Evolutionary conservation across 2,329 filamentous ascomycete species (phyloP), one percentile per base, ranked within the genome.

Genomic region (Pestalotiopsis sp.): DNA sequence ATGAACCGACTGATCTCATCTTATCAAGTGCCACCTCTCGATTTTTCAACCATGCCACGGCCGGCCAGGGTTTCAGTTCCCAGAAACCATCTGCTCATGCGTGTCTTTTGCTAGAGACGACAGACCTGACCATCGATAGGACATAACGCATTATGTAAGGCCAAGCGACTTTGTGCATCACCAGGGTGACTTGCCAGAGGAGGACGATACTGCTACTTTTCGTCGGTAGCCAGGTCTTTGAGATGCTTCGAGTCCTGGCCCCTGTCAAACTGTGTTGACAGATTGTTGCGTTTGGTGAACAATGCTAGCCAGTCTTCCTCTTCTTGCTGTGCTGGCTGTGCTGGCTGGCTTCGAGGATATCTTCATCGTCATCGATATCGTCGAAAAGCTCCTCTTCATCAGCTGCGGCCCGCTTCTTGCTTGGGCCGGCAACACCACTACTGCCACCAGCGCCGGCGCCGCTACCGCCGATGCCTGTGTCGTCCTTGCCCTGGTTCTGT

Each of bases 361-460:
- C 69, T 14, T 58, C 61, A 20, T 70, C 70, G 38, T 71, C 68
- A 17, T 71, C 66, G 60, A 68, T 58, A 66, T 78, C 75, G 2
- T 75, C 79, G 14, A 79, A 68, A 7, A 80, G 78, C 68, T 81
- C 78, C 0, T 77, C 70, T 74, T 77, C 41, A 60, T 25, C 39
- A 3, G 69, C 57, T 66, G 71, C 39, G 39, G 67, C 70, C 14
- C 36, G 64, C 5, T 59, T 45, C 13, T 62, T 62, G 31, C 23
- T 49, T 13, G 45, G 20, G 6, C n/a, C 31, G 68, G 73, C 70
- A 72, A 70, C 57, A 74, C 72, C 68, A 52, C 45, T 52, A 23
- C 74, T 73, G 49, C 70, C 71, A 3, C 20, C 13, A 2, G n/a
- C 27, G 23, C 57, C 73, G 49, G 70, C 71, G 2, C 20, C 13